A percentile compares a stretch with the other conserved stretches of the same genome.
Evolutionary conservation across 139 green algal genomes (phyloP).

Genomic region (Eudorina sp.): DNA sequence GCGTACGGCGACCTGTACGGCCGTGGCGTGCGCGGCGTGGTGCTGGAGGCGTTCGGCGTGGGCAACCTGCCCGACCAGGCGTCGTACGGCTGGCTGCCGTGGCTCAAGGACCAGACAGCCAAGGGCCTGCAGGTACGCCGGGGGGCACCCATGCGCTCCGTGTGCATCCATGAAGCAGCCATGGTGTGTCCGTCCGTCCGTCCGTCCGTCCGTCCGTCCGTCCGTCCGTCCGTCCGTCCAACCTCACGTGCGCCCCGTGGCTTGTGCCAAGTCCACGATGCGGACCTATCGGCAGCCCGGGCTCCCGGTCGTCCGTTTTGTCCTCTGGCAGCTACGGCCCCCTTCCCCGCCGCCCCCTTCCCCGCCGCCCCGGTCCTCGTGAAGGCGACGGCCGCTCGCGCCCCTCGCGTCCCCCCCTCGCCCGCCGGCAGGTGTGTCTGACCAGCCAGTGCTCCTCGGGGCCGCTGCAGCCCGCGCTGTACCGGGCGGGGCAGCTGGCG

Average conservation of each 20-base stretch:
- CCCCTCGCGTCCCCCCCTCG: neutral
- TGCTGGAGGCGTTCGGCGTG: constrained; percentile 94
- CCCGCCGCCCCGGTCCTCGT: neutral
- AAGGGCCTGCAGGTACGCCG: constrained; percentile 69
- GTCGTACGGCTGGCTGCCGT: constrained; percentile 83
- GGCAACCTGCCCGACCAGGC: constrained; percentile 91
- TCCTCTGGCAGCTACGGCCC: too few relatives aligned
- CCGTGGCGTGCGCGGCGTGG: constrained; percentile 80
- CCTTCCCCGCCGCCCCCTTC: neutral
- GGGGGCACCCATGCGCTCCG: too few relatives aligned
- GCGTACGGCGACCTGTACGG: constrained; percentile 86
- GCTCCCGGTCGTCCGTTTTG: too few relatives aligned
- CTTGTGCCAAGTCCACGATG: too few relatives aligned
- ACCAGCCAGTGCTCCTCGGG: constrained; percentile 80
- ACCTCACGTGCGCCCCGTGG: too few relatives aligned
- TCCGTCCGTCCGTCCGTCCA: too few relatives aligned
- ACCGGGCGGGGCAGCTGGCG: constrained; percentile 61
- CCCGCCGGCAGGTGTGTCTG: constrained; percentile 67
- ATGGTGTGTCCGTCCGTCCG: too few relatives aligned
- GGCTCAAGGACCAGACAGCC: constrained; percentile 82
- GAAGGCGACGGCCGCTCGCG: neutral
- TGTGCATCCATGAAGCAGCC: too few relatives aligned
- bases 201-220: too few relatives aligned
- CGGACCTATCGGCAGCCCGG: too few relatives aligned
- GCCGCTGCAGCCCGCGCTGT: constrained; percentile 81